Conservation (phyloP, 805 yeast species). For the Saccharomyces paradoxus region DNA sequence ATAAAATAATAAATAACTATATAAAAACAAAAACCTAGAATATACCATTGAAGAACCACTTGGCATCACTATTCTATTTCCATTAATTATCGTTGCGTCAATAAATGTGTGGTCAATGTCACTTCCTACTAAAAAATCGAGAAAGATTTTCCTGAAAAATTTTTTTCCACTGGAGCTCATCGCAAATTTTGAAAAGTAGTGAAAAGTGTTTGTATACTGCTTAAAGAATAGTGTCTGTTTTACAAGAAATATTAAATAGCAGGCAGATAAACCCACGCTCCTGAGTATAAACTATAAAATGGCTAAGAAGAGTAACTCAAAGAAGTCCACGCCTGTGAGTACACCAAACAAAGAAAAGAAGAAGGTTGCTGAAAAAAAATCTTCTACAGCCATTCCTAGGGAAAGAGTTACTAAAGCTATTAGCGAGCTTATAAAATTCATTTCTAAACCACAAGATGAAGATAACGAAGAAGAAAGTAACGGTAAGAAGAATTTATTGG, state of each 20-base stretch:
- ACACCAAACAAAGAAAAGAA: constrained; percentile 18
- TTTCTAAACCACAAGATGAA: constrained; percentile 22
- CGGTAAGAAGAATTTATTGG: constrained; percentile 45
- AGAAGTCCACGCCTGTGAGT: constrained; percentile 12
- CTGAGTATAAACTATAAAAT: constrained; percentile 2
- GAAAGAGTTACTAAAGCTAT: constrained; percentile 44
- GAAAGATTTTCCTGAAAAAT: neutral
- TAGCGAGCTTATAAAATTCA: constrained; percentile 56
- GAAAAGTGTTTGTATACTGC: neutral
- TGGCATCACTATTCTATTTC: neutral
- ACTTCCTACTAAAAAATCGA: neutral
- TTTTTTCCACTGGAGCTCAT: neutral
- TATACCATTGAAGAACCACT: neutral
- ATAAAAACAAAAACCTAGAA: neutral
- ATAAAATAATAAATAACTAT: neutral
- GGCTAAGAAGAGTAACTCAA: constrained; percentile 16
- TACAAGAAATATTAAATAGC: neutral
- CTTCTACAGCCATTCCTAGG: constrained; percentile 19
- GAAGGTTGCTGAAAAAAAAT: neutral
- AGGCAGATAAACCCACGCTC: neutral
- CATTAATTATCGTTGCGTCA: neutral
- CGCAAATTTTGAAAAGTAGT: neutral
- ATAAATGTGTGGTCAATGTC: neutral
- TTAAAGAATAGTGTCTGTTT: neutral
- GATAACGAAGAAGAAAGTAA: constrained; percentile 25